phyloP scores from a whole-genome alignment of 345 rosid genomes.

The Schrenkiella parvula region DNA sequence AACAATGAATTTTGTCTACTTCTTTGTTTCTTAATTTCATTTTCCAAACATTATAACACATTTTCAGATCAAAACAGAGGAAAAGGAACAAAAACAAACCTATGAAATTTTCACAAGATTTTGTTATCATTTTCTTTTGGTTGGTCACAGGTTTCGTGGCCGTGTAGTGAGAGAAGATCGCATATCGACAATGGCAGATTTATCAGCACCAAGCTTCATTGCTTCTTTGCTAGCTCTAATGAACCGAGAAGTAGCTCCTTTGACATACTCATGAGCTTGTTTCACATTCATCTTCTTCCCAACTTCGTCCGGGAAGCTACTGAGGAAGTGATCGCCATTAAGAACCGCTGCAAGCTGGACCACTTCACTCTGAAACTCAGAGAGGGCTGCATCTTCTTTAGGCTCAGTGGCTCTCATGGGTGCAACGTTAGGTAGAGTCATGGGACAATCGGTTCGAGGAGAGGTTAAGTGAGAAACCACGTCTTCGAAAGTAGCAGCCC shows the following conservation, averaged over 20 bases:
- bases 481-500: conserved; percentile 93
- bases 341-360: conserved; percentile 96
- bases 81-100: conserved; percentile 5
- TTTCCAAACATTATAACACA: conserved; percentile 8
- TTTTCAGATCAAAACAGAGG: conserved; percentile 6
- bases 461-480: conserved; percentile 58
- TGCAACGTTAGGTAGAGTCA: conserved; percentile 61
- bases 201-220: conserved; percentile 71
- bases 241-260: conserved; percentile 68
- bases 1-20: not conserved
- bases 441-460: conserved; percentile 96
- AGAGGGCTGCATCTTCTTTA: conserved; percentile 57
- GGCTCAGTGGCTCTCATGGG: conserved; percentile 71
- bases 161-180: conserved; percentile 84
- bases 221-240: conserved; percentile 93
- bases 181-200: conserved; percentile 94
- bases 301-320: conserved; percentile 76
- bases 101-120: not conserved
- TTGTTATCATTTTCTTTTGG: not conserved
- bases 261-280: conserved; percentile 74
- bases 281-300: conserved; percentile 78
- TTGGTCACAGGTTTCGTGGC: conserved; percentile 34
- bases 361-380: conserved; percentile 80
- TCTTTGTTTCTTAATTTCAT: not conserved
- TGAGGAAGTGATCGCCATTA: conserved; percentile 80